Conservation (phyloP, 345 rosid species). For the Bruguiera gymnorhiza region DNA sequence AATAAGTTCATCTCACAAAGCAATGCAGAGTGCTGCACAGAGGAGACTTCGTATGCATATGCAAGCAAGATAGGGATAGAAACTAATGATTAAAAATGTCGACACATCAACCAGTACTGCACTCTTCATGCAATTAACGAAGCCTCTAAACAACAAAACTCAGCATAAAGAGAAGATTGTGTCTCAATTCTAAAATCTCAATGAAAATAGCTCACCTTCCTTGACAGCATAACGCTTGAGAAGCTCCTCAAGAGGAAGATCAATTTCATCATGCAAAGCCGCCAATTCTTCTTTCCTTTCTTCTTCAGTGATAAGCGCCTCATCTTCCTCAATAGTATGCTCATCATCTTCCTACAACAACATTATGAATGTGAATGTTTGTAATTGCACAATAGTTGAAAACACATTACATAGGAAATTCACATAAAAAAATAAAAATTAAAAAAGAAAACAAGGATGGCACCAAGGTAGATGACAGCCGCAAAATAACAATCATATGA, state of each 20-base stretch:
- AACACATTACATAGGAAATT: background rate
- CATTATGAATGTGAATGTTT: slow-evolving; percentile 10
- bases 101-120: too few species aligned
- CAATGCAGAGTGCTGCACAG: too few species aligned
- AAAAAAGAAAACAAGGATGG: background rate
- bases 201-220: slow-evolving; percentile 41
- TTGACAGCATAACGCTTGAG: slow-evolving; percentile 58
- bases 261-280: slow-evolving; percentile 73
- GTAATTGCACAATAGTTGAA: background rate
- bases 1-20: too few species aligned
- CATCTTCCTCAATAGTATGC: slow-evolving; percentile 91
- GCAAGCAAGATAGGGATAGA: too few species aligned
- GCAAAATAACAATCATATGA: background rate
- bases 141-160: background rate
- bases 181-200: background rate
- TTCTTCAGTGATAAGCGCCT: slow-evolving; percentile 70
- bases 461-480: background rate
- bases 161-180: background rate
- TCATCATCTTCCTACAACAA: slow-evolving; percentile 97
- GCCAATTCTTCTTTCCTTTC: slow-evolving; percentile 92
- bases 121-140: too few species aligned
- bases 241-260: slow-evolving; percentile 85
- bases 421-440: too few species aligned
- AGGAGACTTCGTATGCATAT: too few species aligned
- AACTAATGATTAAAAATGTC: too few species aligned